Conservation (phyloP, 257 asterid genomes). For the Forsythia viridissima region DNA sequence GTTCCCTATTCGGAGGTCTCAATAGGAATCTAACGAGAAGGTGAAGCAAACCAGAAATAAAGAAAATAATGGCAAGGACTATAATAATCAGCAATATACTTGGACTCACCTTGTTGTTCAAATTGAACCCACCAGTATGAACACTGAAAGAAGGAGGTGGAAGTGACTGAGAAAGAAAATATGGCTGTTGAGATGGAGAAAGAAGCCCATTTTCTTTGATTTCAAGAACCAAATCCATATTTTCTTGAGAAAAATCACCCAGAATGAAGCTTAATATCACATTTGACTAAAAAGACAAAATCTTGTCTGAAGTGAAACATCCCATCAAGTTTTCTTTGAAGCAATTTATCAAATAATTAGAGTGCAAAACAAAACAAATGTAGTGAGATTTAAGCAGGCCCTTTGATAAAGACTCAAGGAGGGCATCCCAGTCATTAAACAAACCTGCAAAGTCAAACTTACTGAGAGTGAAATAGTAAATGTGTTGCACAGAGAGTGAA, state of each 20-base stretch:
- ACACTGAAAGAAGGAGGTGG: conserved; percentile 45
- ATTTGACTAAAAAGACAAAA: conserved; percentile 20
- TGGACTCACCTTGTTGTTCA: conserved; percentile 76
- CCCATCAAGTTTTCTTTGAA: neutral
- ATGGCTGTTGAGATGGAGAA: conserved; percentile 58
- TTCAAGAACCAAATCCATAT: conserved; percentile 37
- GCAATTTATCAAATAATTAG: neutral
- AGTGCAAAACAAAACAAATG: conserved; percentile 16
- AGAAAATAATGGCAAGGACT: conserved; percentile 80
- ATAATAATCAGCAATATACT: conserved; percentile 70
- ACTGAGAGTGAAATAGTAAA: conserved; percentile 44
- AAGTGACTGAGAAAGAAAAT: conserved; percentile 42
- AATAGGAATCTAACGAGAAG: conserved; percentile 71
- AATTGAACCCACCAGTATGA: conserved; percentile 47
- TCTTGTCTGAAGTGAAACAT: neutral
- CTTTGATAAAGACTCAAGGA: neutral
- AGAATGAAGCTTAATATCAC: conserved; percentile 35
- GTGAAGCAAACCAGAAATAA: conserved; percentile 83
- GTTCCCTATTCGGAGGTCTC: conserved; percentile 61
- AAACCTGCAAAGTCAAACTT: conserved; percentile 56
- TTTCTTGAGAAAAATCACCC: conserved; percentile 23
- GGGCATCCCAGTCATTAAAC: conserved; percentile 24
- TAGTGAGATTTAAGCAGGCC: conserved; percentile 31
- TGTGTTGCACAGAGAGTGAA: conserved; percentile 39
- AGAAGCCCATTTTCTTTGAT: conserved; percentile 39